phyloP scores from a whole-genome alignment of 805 yeast genomes.

The Wickerhamiella musiphila region DNA sequence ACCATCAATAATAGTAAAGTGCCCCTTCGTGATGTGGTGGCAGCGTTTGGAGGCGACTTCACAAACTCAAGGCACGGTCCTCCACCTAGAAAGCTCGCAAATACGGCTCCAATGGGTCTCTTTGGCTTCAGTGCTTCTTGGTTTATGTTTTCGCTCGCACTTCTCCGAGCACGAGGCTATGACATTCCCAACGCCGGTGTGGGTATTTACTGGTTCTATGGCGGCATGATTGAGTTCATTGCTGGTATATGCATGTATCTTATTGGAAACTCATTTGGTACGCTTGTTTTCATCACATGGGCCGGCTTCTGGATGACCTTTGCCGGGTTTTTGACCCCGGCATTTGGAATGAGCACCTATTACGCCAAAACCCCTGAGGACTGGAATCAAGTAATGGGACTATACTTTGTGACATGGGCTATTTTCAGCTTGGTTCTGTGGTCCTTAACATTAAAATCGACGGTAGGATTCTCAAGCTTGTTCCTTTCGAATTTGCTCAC shows the following conservation, averaged over 20 bases:
- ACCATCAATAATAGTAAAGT: conserved; percentile 27
- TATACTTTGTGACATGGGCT: conserved; percentile 47
- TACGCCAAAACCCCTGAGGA: conserved; percentile 20
- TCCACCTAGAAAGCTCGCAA: conserved; percentile 36
- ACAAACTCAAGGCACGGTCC: no score
- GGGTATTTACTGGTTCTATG: conserved; percentile 46
- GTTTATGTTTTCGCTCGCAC: conserved; percentile 37
- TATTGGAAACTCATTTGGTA: conserved; percentile 50
- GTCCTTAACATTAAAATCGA: conserved; percentile 42
- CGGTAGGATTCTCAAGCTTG: conserved; percentile 42
- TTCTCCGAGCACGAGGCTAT: conserved; percentile 43
- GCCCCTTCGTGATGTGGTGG: conserved; percentile 36
- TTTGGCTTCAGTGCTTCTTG: conserved; percentile 45
- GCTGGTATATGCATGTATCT: conserved; percentile 61
- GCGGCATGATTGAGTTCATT: conserved; percentile 40
- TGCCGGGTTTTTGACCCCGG: conserved; percentile 36
- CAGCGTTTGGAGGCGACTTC: conserved; percentile 46
- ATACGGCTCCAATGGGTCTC: conserved; percentile 49
- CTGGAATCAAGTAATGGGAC: conserved; percentile 34
- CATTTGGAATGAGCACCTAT: conserved; percentile 32
- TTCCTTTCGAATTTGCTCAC: conserved; percentile 37
- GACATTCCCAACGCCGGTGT: conserved; percentile 35
- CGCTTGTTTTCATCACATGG: conserved; percentile 26
- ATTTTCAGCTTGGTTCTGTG: conserved; percentile 39
- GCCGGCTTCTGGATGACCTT: conserved; percentile 55